phyloP scores from a whole-genome alignment of 352 stramenopile species.

The Phytophthora cryptogea region DNA sequence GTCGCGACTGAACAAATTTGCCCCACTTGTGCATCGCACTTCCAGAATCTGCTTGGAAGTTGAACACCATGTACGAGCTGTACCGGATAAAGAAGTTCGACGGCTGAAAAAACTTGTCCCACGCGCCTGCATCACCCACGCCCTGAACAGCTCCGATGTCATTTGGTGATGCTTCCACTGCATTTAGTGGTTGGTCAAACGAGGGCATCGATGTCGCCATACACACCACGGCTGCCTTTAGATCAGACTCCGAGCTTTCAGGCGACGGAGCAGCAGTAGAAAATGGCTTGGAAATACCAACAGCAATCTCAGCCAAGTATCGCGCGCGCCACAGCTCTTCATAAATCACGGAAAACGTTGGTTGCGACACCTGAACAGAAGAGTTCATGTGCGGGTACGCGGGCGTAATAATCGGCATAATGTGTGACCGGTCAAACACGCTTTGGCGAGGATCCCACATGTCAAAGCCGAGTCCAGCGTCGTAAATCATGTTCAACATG shows the following conservation, averaged over 20 bases:
- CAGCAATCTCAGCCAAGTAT: slow-evolving; percentile 69
- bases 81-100: slow-evolving; percentile 89
- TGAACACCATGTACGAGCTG: slow-evolving; percentile 73
- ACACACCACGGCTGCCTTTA: slow-evolving; percentile 43
- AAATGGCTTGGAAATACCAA: slow-evolving; percentile 53
- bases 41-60: slow-evolving; percentile 65
- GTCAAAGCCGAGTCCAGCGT: slow-evolving; percentile 79
- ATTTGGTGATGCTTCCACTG: slow-evolving; percentile 12
- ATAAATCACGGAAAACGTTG: slow-evolving; percentile 93
- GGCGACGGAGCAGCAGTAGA: slow-evolving; percentile 18
- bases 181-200: slow-evolving; percentile 24
- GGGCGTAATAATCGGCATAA: slow-evolving; percentile 99
- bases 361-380: slow-evolving; percentile 94
- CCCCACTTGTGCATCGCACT: slow-evolving; percentile 80
- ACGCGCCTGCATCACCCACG: slow-evolving; percentile 34
- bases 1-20: slow-evolving; percentile 81
- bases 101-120: slow-evolving; percentile 73
- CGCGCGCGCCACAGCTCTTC: slow-evolving; percentile 88
- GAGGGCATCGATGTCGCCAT: slow-evolving; percentile 43
- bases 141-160: slow-evolving; percentile 4
- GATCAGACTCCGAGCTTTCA: slow-evolving; percentile 33
- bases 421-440: slow-evolving; percentile 90
- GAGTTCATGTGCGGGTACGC: slow-evolving; percentile 99
- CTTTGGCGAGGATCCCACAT: slow-evolving; percentile 89
- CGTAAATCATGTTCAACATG: slow-evolving; percentile 88